Evolutionary conservation across 2,329 filamentous ascomycete species (phyloP), one percentile per base, ranked within the genome.

Genomic region (Zymoseptoria tritici): DNA sequence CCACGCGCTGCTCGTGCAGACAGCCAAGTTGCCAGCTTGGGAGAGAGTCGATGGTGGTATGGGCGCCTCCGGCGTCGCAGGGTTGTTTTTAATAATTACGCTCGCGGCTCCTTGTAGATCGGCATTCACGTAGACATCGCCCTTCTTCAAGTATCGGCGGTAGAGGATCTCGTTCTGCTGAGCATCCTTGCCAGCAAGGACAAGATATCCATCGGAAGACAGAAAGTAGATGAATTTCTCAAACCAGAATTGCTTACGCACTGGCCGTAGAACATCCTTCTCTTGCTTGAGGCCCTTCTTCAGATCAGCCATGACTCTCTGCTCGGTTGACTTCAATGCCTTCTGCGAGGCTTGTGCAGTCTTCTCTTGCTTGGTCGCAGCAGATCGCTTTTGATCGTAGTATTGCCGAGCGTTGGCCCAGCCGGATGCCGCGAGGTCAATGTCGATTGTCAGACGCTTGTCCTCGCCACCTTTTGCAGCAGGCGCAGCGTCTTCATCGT

Each of bases 201-300:
- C 89, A 5, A 99, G 81, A 72, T 97, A 97, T 4, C 93, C 92
- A 70, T 99, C 94, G 0, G 91, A 95, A 0, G 92, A 97, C 67
- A 97, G 84, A 76, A 99, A 99, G 82, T 91, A 97, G 26, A 86
- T 80, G 69, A 96, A 99, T 75, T 99, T 99, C 70, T 99, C 94
- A 67, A 97, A 99, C 94, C 94, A 99, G 68, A 92, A 83, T 65
- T 87, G 88, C 69, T 86, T 88, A 58, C 94, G 84, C 8, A 96
- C 87, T 0, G 89, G 91, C 52, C 92, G 86, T 9, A 97, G 77
- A 1, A 95, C 79, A 20, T 91, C 87, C 73, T 96, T 97, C 75
- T 97, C 94, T 71, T 94, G 88, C 76, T 96, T 96, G 59, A 97
- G 75, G 0, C 86, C 88, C 69, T 91, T 93, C 76, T 90, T 95